Conservation (phyloP, 2,329 filamentous ascomycete species). For the Hysterium pulicare region DNA sequence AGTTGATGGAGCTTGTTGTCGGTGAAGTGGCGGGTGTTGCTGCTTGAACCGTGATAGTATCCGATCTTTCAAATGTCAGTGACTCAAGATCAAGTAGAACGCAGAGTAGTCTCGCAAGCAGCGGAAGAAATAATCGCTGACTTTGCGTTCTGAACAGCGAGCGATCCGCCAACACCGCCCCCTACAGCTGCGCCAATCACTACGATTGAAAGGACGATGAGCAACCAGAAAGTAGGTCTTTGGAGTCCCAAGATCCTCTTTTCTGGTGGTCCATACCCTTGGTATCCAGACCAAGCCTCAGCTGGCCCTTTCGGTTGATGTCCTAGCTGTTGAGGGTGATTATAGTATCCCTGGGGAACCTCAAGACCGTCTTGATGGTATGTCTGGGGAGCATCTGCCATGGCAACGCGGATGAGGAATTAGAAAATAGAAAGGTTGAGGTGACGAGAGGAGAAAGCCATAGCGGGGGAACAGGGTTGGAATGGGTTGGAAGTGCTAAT, state of each 20-base stretch:
- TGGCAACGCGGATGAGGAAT: too few relatives aligned
- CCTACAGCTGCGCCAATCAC: not conserved
- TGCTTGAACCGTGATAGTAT: too few relatives aligned
- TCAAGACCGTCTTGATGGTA: not conserved
- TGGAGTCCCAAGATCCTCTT: not conserved
- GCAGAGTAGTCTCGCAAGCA: not conserved
- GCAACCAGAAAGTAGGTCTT: not conserved
- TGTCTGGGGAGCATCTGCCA: not conserved
- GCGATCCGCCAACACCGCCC: not conserved
- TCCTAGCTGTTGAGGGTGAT: not conserved
- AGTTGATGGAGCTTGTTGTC: not conserved
- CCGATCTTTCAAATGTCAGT: too few relatives aligned
- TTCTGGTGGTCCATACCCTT: not conserved
- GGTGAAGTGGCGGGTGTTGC: not conserved
- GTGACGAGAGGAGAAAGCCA: too few relatives aligned
- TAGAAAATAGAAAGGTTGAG: too few relatives aligned
- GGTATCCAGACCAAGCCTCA: too few relatives aligned
- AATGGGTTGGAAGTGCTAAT: too few relatives aligned
- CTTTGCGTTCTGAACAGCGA: not conserved
- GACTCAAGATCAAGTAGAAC: too few relatives aligned
- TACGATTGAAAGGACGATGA: not conserved
- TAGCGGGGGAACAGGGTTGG: too few relatives aligned
- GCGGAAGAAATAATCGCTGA: not conserved
- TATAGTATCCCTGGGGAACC: too few relatives aligned
- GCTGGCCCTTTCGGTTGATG: too few relatives aligned